Evolutionary conservation across 768 basidiomycete genomes (phyloP).

Genomic region (Rhodotorula taiwanensis): DNA sequence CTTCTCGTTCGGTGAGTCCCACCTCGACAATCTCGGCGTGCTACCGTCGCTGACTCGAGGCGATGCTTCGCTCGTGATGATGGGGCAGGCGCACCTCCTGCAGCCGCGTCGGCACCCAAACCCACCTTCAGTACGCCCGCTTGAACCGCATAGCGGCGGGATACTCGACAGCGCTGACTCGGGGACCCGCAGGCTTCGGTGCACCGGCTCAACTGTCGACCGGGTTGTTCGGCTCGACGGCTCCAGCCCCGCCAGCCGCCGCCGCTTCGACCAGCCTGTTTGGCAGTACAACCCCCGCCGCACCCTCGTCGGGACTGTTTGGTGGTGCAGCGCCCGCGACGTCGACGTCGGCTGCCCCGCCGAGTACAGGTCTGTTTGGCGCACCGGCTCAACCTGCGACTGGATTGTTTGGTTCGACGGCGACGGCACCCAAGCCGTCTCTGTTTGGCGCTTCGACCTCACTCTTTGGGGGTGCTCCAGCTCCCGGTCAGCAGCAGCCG

Average conservation of each 20-base stretch:
- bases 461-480: neutral
- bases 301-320: neutral
- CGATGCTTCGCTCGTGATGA: too few relatives aligned
- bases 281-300: neutral
- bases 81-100: constrained; percentile 7
- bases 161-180: neutral
- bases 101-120: constrained; percentile 15
- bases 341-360: neutral
- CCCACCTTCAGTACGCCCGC: constrained; percentile 20
- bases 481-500: constrained; percentile 11
- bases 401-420: constrained; percentile 10
- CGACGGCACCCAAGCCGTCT: neutral
- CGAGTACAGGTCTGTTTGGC: neutral
- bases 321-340: neutral
- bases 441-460: neutral
- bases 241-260: too few relatives aligned
- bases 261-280: constrained; percentile 8
- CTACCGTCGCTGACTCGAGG: too few relatives aligned
- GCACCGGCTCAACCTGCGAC: neutral
- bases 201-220: too few relatives aligned
- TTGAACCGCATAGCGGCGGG: neutral
- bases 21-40: too few relatives aligned
- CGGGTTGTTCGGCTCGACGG: too few relatives aligned
- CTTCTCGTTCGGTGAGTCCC: constrained; percentile 27
- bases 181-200: too few relatives aligned